Evolutionary conservation across 768 basidiomycete species (phyloP).

Genomic region (Calocybe indica): DNA sequence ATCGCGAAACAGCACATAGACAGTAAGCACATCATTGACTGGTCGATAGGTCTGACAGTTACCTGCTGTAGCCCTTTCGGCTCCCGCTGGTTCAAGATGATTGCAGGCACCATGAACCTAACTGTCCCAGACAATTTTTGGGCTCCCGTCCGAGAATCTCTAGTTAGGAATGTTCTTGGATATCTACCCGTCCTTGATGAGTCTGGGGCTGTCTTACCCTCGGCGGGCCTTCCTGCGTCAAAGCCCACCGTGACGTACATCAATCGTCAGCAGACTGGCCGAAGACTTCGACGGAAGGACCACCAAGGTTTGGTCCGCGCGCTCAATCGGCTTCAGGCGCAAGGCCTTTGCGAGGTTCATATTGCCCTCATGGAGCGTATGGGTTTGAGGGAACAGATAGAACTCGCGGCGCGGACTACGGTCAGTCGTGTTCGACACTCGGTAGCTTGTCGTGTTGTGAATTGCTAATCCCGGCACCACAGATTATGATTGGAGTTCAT

Average conservation of each 20-base stretch:
- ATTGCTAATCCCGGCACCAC: background rate
- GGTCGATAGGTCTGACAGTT: background rate
- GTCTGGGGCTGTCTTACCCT: conserved; percentile 5
- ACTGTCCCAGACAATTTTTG: conserved; percentile 23
- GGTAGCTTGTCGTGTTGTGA: background rate
- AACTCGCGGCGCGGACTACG: conserved; percentile 54
- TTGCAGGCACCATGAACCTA: conserved; percentile 26
- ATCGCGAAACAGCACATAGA: conserved; percentile 56
- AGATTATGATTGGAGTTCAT: conserved; percentile 62
- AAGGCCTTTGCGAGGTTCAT: conserved; percentile 49
- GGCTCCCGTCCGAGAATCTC: conserved; percentile 25
- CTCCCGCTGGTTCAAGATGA: conserved; percentile 28
- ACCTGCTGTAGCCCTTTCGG: background rate
- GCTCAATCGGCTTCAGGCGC: conserved; percentile 39
- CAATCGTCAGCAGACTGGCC: conserved; percentile 44
- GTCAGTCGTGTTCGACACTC: conserved; percentile 25
- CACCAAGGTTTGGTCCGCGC: conserved; percentile 43
- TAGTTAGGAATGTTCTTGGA: conserved; percentile 26
- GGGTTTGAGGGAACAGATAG: conserved; percentile 57
- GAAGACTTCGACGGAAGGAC: conserved; percentile 37
- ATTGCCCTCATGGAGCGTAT: conserved; percentile 33
- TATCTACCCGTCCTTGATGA: conserved; percentile 17
- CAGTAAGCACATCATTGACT: conserved; percentile 19
- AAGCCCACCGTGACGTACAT: conserved; percentile 50
- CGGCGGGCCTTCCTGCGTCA: conserved; percentile 7